These are phyloP conservation scores for Eucalyptus camaldulensis DNA, from an alignment of 345 rosid genomes.

Conservation along the genomic window DNA sequence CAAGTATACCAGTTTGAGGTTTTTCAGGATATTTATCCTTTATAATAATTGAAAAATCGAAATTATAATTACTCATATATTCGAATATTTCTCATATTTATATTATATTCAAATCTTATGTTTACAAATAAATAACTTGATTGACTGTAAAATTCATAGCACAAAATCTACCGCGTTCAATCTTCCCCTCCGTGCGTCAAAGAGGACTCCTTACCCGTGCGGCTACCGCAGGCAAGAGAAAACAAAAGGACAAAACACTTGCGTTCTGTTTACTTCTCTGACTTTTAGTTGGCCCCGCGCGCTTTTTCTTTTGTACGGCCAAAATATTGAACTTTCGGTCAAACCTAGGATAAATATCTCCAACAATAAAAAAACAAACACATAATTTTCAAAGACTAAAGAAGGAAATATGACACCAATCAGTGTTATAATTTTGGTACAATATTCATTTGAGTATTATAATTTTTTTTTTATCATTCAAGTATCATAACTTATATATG, in stretches of 20 bases:
- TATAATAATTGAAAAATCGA: fast-evolving
- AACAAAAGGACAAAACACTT: too few relatives aligned
- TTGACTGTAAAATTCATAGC: neutral
- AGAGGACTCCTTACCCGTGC: neutral
- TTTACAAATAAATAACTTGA: neutral
- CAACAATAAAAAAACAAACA: neutral
- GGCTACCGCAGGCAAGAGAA: too few relatives aligned
- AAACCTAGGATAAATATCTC: neutral
- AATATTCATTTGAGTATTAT: fast-evolving
- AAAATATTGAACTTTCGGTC: neutral
- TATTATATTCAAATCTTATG: neutral
- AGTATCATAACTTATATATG: too few relatives aligned
- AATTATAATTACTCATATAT: neutral
- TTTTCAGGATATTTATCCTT: too few relatives aligned
- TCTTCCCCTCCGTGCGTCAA: too few relatives aligned
- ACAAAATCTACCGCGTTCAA: neutral
- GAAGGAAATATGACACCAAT: too few relatives aligned
- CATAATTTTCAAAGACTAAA: neutral
- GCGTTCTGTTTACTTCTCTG: too few relatives aligned
- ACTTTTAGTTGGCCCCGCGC: too few relatives aligned
- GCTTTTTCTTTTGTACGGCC: neutral
- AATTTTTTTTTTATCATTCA: too few relatives aligned
- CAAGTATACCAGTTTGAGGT: too few relatives aligned
- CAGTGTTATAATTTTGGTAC: fast-evolving
- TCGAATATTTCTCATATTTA: neutral